Base-by-base conservation (phyloP, 73 alveolate genomes). In the Stentor coeruleus region DNA sequence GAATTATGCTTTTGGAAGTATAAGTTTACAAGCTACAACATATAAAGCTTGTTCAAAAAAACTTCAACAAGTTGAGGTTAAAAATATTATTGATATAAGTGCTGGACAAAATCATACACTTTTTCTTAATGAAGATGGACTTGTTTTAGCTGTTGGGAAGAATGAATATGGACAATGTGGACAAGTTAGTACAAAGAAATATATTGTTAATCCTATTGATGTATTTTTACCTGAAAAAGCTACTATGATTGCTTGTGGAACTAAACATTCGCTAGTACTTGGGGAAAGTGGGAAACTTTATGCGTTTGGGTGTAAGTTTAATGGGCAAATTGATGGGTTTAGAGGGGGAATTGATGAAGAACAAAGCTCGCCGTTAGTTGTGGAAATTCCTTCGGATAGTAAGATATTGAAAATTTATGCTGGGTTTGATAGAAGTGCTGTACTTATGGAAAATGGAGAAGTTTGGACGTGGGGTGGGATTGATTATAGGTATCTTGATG, bases 181-280 rank as follows among this genome's bases (percentile, higher is more conserved):
- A n/a, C 72, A 75, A 3, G 74, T 40, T n/a, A 75, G 59, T 75
- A 75, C 72, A 75, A 75, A 40, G 26, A 0, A 0, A 0, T 37
- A 75, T 75, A 37, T 75, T 26, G 59, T 37, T 37, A 37, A 57
- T 55, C 76, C 75, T 86, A 88, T 3, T 81, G 59, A 82, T 82
- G 82, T 83, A 83, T 90, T 26, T 59, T 73, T 3, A 86, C 85
- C 85, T 81, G 89, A 82, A 89, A 89, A 84, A 89, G 85, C 77
- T 84, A 82, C 82, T n/a, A 93, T 88, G 83, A 85, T 95, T 37
- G 92, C 98, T 2, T 95, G 98, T 49, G 99, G 99, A 4, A 92
- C 88, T 82, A 95, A 93, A 89, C 99, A 95, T 88, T 90, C 98
- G 6, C 73, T 91, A 75, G 98, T 97, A 33, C 84, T 93, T 20